Conservation (phyloP, 441 rosid genomes). For the Adansonia gregorii region DNA sequence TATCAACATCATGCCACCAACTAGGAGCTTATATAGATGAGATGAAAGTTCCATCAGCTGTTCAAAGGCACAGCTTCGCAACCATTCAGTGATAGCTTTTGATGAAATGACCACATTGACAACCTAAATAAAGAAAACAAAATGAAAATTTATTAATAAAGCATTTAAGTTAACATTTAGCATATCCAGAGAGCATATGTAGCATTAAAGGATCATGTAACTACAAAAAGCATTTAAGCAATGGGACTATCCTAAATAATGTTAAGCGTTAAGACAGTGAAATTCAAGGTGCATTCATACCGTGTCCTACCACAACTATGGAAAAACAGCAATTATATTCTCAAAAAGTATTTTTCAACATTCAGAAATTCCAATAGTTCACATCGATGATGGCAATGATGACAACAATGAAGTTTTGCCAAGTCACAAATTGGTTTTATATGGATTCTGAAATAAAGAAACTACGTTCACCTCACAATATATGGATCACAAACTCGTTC, state of each 20-base stretch:
- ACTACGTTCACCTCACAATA: constrained; percentile 1
- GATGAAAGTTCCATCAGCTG: constrained; percentile 73
- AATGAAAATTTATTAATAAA: constrained; percentile 10
- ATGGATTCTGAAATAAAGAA: neutral
- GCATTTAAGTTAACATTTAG: neutral
- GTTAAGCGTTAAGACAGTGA: neutral
- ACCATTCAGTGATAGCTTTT: constrained; percentile 67
- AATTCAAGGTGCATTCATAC: constrained; percentile 8
- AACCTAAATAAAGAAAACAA: constrained; percentile 51
- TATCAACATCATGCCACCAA: constrained; percentile 49
- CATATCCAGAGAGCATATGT: neutral
- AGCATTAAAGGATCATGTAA: neutral
- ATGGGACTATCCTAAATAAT: neutral
- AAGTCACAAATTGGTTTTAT: neutral
- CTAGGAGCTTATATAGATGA: constrained; percentile 60
- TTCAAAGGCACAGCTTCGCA: constrained; percentile 75
- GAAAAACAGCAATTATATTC: neutral
- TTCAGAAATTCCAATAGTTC: neutral
- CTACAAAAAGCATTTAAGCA: neutral
- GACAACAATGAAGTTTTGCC: neutral
- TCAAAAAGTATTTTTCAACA: neutral
- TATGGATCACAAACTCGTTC: neutral
- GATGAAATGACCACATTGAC: constrained; percentile 52
- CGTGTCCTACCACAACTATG: neutral
- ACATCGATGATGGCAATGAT: neutral